Base-by-base conservation (phyloP, 495 filamentous ascomycete genomes). In the Hamigera avellanea region DNA sequence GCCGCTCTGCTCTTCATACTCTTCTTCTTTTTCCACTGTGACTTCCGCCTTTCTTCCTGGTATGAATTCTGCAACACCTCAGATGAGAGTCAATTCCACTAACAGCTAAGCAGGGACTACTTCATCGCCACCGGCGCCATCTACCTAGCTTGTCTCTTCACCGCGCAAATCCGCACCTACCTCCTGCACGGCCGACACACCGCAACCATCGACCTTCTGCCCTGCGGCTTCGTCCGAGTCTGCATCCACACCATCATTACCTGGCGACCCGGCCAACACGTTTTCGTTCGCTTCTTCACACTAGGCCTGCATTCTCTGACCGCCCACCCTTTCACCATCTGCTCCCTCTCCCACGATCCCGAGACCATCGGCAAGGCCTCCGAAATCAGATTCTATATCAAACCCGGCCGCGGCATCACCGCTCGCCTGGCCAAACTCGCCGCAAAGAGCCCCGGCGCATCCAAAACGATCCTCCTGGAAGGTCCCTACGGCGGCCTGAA, bases 71-170 rank as follows among this genome's bases (percentile, higher is more conserved):
- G n/a, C n/a, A 70, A 49, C 9, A 53, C 33, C 17, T 1, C 14
- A n/a, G 6, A 26, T 26, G 25, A 6, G 6, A 26, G 25, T 12
- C 5, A 4, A 26, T 30, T 14, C 14, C 16, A n/a, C n/a, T n/a
- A 33, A 69, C 62, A 65, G n/a, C n/a, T n/a, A n/a, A n/a, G n/a
- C n/a, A n/a, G n/a, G n/a, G 70, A 76, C 44, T 80, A 79, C 45
- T 77, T 78, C 42, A 73, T 78, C 44, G 70, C 71, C 5, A 61
- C 67, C 0, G 69, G 51, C 0, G 55, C 57, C 1, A 43, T 79
- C 15, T 78, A 75, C 49, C 33, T 65, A 5, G 19, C 54, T 2
- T 64, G 58, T 6, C 54, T 68, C 17, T 28, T 66, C 26, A 55
- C 63, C 26, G 43, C 66, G 0, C 59, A 59, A n/a, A 32, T 58